Percentiles rank a stretch among this genome's conserved stretches.
These are phyloP conservation scores for Pleurotus giganteus DNA, from an alignment of 768 basidiomycete species.

Conservation along the genomic window DNA sequence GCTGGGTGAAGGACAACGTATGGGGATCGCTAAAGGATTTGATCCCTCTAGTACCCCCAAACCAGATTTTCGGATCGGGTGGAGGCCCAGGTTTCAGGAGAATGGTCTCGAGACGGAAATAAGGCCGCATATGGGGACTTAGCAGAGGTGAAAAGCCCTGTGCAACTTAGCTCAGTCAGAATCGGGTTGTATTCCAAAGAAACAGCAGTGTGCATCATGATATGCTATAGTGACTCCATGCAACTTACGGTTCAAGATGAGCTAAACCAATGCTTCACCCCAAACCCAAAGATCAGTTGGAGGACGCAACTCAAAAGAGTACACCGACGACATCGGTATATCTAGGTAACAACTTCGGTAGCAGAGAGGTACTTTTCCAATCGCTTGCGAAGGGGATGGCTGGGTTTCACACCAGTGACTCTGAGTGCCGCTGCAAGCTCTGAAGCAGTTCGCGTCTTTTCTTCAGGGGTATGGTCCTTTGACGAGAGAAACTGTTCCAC, in stretches of 20 bases:
- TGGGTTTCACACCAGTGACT: constrained; percentile 53
- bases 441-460: constrained; percentile 41
- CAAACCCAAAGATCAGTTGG: neutral
- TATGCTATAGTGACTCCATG: neutral
- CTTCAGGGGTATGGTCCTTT: constrained; percentile 42
- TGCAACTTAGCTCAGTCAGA: neutral
- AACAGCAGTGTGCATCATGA: neutral
- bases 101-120: constrained; percentile 8
- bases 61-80: constrained; percentile 27
- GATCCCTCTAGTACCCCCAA: constrained; percentile 26
- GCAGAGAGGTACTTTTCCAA: constrained; percentile 54
- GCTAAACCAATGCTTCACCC: neutral
- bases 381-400: constrained; percentile 68
- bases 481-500: constrained; percentile 64
- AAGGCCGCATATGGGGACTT: neutral
- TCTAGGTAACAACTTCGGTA: constrained; percentile 4
- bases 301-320: neutral
- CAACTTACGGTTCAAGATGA: constrained; percentile 2
- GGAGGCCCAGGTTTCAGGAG: constrained; percentile 29
- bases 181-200: neutral
- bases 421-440: constrained; percentile 52
- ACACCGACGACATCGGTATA: neutral
- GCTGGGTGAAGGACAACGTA: constrained; percentile 27
- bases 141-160: neutral
- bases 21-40: constrained; percentile 27